A percentile compares a stretch with the other conserved stretches of the same genome.
Conservation (phyloP, 805 yeast species). For the Clavispora asparagi region DNA sequence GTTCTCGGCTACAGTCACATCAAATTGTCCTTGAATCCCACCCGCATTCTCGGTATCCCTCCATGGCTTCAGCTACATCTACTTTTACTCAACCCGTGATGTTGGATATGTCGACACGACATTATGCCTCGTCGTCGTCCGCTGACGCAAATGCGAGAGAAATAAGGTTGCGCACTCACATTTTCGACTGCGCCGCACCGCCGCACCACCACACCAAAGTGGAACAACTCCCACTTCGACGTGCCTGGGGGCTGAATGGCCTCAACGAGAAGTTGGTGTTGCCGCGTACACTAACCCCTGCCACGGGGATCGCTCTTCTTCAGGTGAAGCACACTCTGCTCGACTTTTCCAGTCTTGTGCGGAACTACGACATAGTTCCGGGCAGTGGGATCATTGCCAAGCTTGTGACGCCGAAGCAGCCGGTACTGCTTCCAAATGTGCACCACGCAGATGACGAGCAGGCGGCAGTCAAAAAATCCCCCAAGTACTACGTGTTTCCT, state of each 20-base stretch:
- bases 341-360: constrained; percentile 8
- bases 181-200: constrained; percentile 5
- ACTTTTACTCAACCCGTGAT: background rate
- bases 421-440: background rate
- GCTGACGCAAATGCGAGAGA: background rate
- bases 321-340: constrained; percentile 13
- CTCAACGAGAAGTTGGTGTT: background rate
- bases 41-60: too few species aligned
- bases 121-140: background rate
- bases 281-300: background rate
- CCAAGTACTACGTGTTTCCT: constrained; percentile 25
- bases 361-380: constrained; percentile 22
- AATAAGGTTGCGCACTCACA: background rate
- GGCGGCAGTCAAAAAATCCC: background rate
- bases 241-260: background rate
- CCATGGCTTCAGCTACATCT: background rate
- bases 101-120: background rate
- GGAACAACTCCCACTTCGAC: constrained; percentile 11
- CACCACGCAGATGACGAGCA: background rate
- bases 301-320: constrained; percentile 1
- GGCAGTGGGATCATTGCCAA: constrained; percentile 30
- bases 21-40: too few species aligned
- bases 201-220: constrained; percentile 4
- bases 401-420: constrained; percentile 5
- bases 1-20: too few species aligned